Base-by-base conservation (phyloP, 2,329 filamentous ascomycete genomes). In the Gyromitra esculenta region DNA sequence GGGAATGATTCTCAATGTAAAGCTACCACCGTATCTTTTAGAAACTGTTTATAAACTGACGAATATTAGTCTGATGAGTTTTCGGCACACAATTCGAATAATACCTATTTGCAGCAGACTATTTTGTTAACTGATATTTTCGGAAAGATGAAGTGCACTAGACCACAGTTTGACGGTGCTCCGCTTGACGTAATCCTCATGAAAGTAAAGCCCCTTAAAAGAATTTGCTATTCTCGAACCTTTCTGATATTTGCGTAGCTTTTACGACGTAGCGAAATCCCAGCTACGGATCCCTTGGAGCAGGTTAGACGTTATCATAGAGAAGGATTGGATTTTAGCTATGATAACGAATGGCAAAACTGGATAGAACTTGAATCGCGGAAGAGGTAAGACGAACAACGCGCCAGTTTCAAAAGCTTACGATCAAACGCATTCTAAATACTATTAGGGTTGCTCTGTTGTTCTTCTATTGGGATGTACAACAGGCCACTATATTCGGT, bases 401-500 rank as follows among this genome's bases (percentile, higher is more conserved):
- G 15, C 43, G 25, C 37, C 13, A 18, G 6, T 41, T 41, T 21
- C 37, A 39, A 31, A 37, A 48, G 21, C 43, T 31, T 48, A 35
- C 56, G 31, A 57, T 57, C 8, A 48, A n/a, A 41, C 21, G 9
- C 5, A 35, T 50, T 60, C 60, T 75, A 65, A 70, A 39, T 45
- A 41, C 54, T n/a, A 48, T 11, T 48, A 78, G 79, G 69, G 66
- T 79, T 62, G 77, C 78, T 50, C 50, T 79, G 45, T 54, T 80
- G 48, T 78, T 77, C 65, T 79, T 80, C 52, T 79, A 69, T 65
- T 80, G 78, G 76, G 79, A 80, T 71, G 76, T 78, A 66, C 79
- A 80, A 59, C 79, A 80, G 52, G 69, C 76, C 18, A 78, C 70
- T 18, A 74, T 80, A 63, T 80, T 79, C 52, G 79, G 79, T 5